A percentile compares a stretch with the other conserved stretches of the same genome.
These are phyloP conservation scores for Microcos paniculata DNA, from an alignment of 345 rosid genomes.

Conservation along the genomic window DNA sequence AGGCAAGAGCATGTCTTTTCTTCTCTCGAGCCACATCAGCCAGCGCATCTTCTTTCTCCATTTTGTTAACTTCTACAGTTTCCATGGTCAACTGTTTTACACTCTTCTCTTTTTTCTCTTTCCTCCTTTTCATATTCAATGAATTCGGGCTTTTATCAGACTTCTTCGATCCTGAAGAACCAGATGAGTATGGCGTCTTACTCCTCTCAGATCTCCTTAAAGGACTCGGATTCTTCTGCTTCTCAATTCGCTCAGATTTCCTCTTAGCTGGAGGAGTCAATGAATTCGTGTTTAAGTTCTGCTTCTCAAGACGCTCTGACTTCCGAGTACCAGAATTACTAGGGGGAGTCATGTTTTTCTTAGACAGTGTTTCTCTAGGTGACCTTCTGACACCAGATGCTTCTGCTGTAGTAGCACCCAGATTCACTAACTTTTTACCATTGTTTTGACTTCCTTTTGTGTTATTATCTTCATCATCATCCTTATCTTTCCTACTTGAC, in stretches of 20 bases:
- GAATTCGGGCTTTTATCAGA: slow-evolving; percentile 30
- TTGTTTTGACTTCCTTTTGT: slow-evolving; percentile 32
- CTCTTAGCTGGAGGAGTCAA: slow-evolving; percentile 32
- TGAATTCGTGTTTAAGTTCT: slow-evolving; percentile 20
- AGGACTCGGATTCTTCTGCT: slow-evolving; percentile 34
- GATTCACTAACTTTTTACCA: slow-evolving; percentile 36
- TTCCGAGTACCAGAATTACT: slow-evolving; percentile 38
- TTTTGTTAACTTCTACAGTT: slow-evolving; percentile 31
- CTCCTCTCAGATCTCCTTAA: slow-evolving; percentile 59
- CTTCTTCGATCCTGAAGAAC: slow-evolving; percentile 41
- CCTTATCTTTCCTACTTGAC: slow-evolving; percentile 35
- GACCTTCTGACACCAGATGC: slow-evolving; percentile 54
- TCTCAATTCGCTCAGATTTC: slow-evolving; percentile 42
- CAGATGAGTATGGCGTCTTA: slow-evolving; percentile 37
- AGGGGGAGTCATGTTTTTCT: slow-evolving; percentile 27
- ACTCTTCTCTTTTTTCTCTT: slow-evolving; percentile 32
- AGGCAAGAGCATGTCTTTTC: slow-evolving; percentile 41
- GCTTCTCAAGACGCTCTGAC: slow-evolving; percentile 59
- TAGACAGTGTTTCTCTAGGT: slow-evolving; percentile 36
- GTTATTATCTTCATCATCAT: slow-evolving; percentile 32
- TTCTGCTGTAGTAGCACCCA: slow-evolving; percentile 22
- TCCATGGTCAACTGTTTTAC: slow-evolving; percentile 33
- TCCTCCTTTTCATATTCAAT: slow-evolving; percentile 28
- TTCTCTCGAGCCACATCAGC: slow-evolving; percentile 16
- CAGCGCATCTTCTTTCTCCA: slow-evolving; percentile 9